Conservation (phyloP, 306 rosid species). For the Astragalus glycyphyllos region DNA sequence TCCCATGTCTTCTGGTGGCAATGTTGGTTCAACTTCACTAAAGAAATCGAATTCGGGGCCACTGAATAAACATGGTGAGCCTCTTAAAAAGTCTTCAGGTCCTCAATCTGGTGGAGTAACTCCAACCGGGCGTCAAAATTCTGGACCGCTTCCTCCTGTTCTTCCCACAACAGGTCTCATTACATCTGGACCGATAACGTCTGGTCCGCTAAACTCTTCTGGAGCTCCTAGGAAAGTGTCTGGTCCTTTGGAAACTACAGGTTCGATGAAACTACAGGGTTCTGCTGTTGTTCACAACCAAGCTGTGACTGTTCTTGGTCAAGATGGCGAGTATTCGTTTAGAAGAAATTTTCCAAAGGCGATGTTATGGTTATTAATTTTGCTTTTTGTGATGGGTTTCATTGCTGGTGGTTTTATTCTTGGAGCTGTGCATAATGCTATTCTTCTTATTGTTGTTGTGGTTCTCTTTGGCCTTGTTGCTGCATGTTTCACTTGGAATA, state of each 20-base stretch:
- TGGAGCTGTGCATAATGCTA: constrained; percentile 91
- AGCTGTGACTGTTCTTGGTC: constrained; percentile 79
- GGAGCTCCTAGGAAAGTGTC: constrained; percentile 94
- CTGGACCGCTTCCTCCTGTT: constrained; percentile 86
- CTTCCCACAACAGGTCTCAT: constrained; percentile 97
- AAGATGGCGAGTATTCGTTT: constrained; percentile 83
- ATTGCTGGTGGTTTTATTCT: constrained; percentile 99
- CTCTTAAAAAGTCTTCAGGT: constrained; percentile 88
- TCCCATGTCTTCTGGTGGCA: constrained; percentile 68
- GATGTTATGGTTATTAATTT: constrained; percentile 83
- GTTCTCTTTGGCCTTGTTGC: constrained; percentile 80
- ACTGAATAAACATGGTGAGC: constrained; percentile 93
- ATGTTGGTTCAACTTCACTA: constrained; percentile 63
- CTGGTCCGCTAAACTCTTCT: constrained; percentile 88
- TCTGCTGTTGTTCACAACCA: constrained; percentile 72
- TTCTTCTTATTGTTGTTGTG: constrained; percentile 86
- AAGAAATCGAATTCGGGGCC: constrained; percentile 97
- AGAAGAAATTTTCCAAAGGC: constrained; percentile 86
- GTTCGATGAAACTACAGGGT: constrained; percentile 82
- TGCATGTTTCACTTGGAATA: constrained; percentile 89
- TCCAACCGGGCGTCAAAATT: constrained; percentile 77
- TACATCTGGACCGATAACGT: constrained; percentile 91
- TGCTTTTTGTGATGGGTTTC: constrained; percentile 96
- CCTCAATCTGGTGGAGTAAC: constrained; percentile 99
- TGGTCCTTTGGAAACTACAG: constrained; percentile 80